phyloP scores from a whole-genome alignment of 768 basidiomycete genomes.

The Boletellus emodensis region DNA sequence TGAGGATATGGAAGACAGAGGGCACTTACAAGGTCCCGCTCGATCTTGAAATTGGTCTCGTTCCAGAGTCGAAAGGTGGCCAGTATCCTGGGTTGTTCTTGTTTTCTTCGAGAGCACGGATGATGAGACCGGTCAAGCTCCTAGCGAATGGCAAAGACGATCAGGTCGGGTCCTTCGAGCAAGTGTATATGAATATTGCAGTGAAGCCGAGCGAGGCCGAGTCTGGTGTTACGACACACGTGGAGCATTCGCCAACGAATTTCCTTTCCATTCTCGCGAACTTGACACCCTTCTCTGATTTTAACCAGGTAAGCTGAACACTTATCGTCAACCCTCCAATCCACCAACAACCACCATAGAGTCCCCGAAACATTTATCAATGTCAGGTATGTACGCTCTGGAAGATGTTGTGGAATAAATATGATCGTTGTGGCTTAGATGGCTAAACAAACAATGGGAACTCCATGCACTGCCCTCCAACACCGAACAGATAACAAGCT shows the following conservation, averaged over 20 bases:
- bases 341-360: constrained; percentile 38
- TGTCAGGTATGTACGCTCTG: constrained; percentile 60
- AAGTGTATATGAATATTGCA: constrained; percentile 99
- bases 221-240: constrained; percentile 74
- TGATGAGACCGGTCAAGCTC: constrained; percentile 98
- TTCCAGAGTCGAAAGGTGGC: constrained; percentile 85
- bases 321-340: not conserved
- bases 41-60: constrained; percentile 92
- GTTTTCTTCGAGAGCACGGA: constrained; percentile 80
- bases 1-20: constrained; percentile 95
- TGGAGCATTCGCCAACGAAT: constrained; percentile 92
- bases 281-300: constrained; percentile 97
- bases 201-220: constrained; percentile 84
- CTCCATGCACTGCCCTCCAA: constrained; percentile 85
- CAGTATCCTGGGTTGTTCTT: constrained; percentile 96
- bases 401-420: not conserved
- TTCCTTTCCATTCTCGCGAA: constrained; percentile 97
- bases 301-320: constrained; percentile 75
- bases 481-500: constrained; percentile 98
- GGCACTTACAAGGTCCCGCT: constrained; percentile 75
- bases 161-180: constrained; percentile 94
- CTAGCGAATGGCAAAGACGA: constrained; percentile 82
- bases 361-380: constrained; percentile 89
- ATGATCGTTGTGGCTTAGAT: constrained; percentile 53
- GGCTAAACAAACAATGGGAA: constrained; percentile 99